Evolutionary conservation across 257 asterid genomes (phyloP).

Genomic region (Gentiana dahurica): DNA sequence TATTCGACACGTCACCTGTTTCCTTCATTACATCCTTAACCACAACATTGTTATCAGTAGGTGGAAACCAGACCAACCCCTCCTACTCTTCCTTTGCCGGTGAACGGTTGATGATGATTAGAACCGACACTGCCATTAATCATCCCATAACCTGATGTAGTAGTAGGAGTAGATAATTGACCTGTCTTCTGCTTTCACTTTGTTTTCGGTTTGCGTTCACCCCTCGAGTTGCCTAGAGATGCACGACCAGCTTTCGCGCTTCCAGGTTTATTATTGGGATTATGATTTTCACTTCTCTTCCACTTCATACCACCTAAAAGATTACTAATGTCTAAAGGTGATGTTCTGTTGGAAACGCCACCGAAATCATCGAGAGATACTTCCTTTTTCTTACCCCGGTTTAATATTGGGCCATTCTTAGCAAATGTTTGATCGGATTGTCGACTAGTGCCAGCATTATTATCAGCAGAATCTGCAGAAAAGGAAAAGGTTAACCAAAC

Average conservation of each 20-base stretch:
- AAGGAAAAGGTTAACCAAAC: conserved; percentile 1
- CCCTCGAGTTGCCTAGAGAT: conserved; percentile 60
- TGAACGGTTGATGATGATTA: too few relatives aligned
- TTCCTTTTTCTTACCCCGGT: conserved; percentile 84
- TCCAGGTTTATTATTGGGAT: conserved; percentile 26
- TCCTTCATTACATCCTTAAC: too few relatives aligned
- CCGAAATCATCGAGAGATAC: conserved; percentile 67
- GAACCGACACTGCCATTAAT: too few relatives aligned
- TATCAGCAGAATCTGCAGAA: conserved; percentile 19
- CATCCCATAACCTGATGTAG: too few relatives aligned
- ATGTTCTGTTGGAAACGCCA: conserved; percentile 39
- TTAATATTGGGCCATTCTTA: conserved; percentile 50
- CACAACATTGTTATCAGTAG: too few relatives aligned
- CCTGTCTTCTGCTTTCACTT: conserved; percentile 82
- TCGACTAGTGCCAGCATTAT: conserved; percentile 29
- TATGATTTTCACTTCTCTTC: conserved; percentile 73
- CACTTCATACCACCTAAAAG: conserved; percentile 71
- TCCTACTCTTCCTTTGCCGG: too few relatives aligned
- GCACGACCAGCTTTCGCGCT: conserved; percentile 44
- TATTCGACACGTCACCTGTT: too few relatives aligned
- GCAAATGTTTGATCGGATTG: conserved; percentile 38
- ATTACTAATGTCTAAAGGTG: conserved; percentile 28
- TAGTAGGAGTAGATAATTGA: conserved; percentile 59
- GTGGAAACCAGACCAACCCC: too few relatives aligned
- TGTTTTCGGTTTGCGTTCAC: conserved; percentile 72